Base-by-base conservation (phyloP, 2,329 filamentous ascomycete species). In the Oidium heveae region DNA sequence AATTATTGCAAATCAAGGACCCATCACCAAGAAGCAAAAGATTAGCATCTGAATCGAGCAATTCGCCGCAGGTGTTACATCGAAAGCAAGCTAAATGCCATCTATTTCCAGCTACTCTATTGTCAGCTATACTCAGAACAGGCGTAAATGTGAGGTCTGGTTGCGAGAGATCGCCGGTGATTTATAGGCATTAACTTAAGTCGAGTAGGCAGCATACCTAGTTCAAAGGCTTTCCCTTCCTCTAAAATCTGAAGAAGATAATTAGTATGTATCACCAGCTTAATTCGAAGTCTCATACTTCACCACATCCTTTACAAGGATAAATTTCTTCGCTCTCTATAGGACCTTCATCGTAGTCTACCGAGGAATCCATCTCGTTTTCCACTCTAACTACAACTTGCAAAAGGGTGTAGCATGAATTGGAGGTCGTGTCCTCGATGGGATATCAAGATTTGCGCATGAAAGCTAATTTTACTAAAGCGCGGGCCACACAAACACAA, bases 41-140 rank as follows among this genome's bases (percentile, higher is more conserved):
- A 69, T 96, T 96, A 63, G 91, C 91, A 66, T 98, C 89, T 58
- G 91, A 96, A 71, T 98, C 91, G 70, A 98, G 86, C 56, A 95
- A 80, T 57, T 88, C 95, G 64, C 80, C 79, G 73, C 89, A 98
- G 55, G 85, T 93, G 68, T 94, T 91, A 75, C 89, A 96, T 66
- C 88, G 84, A 71, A 98, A 98, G 73, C 91, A 98, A 71, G 95
- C 85, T 65, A 98, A 85, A 74, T 98, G 91, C 91, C 89, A 96
- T 75, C 89, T 79, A 68, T 94, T 91, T 59, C 88, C 88, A 67
- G 89, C 88, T 94, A 62, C 55, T 54, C 52, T 44, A 56, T 64
- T 37, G 58, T 65, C 56, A 66, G 63, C 52, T 50, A 13, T 39
- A 39, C 37, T 52, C 52, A 56, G 46, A 32, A 16, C 56, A 18